Conservation (phyloP, 371 early-diverging fungal genomes). For the Mortierella sp. region DNA sequence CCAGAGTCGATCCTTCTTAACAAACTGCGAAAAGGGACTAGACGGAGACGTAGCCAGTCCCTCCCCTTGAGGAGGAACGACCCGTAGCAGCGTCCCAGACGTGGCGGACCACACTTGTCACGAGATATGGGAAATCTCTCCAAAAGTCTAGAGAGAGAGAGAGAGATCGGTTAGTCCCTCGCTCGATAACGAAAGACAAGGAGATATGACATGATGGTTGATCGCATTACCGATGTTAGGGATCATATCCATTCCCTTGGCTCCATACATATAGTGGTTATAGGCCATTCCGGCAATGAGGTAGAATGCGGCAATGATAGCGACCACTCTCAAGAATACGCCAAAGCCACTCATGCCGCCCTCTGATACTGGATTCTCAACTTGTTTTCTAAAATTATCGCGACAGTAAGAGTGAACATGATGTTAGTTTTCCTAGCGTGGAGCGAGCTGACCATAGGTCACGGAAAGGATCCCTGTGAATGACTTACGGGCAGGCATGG, state of each 20-base stretch:
- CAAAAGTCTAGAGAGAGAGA: constrained; percentile 31
- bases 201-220: no score
- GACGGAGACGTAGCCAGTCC: constrained; percentile 38
- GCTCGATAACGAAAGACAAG: neutral
- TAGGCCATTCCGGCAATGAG: constrained; percentile 35
- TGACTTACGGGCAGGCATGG: constrained; percentile 42
- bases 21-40: neutral
- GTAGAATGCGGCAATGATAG: constrained; percentile 28
- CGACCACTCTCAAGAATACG: constrained; percentile 33
- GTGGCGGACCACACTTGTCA: constrained; percentile 36
- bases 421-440: no score
- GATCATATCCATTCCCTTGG: constrained; percentile 42
- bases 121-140: constrained; percentile 51
- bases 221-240: constrained; percentile 46
- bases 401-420: neutral
- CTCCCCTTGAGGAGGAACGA: constrained; percentile 20
- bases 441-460: no score
- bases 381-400: constrained; percentile 8
- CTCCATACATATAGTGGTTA: constrained; percentile 40
- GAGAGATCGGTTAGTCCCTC: neutral
- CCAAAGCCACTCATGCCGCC: constrained; percentile 44
- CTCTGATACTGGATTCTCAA: constrained; percentile 15
- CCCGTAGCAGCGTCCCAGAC: constrained; percentile 51
- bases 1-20: no score
- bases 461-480: no score